Evolutionary conservation across 176 grass and related monocot genomes (phyloP), one percentile per base, ranked within the genome.

Genomic region (Thalia dealbata): DNA sequence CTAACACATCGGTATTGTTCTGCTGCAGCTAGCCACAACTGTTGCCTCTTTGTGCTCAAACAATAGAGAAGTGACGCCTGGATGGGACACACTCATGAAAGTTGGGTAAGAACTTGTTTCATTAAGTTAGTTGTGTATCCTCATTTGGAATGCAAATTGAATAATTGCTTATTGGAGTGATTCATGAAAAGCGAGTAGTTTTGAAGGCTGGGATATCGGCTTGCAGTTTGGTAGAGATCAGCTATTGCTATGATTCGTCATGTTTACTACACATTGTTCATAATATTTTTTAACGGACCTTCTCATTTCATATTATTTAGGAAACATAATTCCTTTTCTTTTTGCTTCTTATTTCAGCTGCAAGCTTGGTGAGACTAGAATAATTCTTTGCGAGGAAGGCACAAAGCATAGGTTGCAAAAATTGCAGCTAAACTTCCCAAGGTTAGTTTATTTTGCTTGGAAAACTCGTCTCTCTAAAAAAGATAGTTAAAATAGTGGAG

Each of bases 351-450:
- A 29, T 67, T 58, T 7, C 81, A 97, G 93, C 60, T 97, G 87
- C 82, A 92, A 88, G 79, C 95, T 99, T 79, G 85, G 90, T 73
- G 95, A 99, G 77, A 85, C 83, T 72, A 89, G 87, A 83, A 86
- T 99, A 69, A 82, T 99, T 78, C 85, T 99, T 10, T 93, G 95
- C 2, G 95, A 99, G 82, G 95, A 99, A 81, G 82, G 82, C 23
- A 84, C 82, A 14, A 99, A 91, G 64, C 95, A 91, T 73, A 91
- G 82, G 73, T 74, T 87, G 69, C 95, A 99, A 81, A 99, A 93
- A 75, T 81, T 99, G 75, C 95, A 99, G 85, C 85, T 99, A 7
- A 99, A 93, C 52, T 92, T 85, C 67, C 87, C 95, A 74, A 99
- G 95, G 95, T 99, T 76, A 75, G 79, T 56, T 79, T 66, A 3